Base-by-base conservation (phyloP, 257 asterid genomes). In the Solanum clarkiae region DNA sequence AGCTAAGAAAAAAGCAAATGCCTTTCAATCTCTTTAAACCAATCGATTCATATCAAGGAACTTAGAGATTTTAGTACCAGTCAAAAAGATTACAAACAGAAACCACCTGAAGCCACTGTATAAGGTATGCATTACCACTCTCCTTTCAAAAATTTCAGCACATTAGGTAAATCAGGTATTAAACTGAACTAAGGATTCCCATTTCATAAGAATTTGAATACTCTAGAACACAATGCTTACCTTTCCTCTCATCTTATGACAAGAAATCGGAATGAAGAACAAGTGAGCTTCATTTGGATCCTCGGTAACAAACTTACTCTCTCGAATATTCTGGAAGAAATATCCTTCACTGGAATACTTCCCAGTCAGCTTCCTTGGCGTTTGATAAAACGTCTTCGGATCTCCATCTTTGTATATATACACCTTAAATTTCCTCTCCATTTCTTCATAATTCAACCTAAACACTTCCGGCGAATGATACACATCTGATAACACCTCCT, bases 241-340 rank as follows among this genome's bases (percentile, higher is more conserved):
- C 98, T 93, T 92, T 88, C 99, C 99, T 88, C 99, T 94, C 98
- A 97, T 97, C 94, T 97, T 97, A 90, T 97, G 99, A 82, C 98
- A 93, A 13, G 99, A 97, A 84, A 97, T 97, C 14, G 99, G 99
- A 72, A 97, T 95, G 91, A 97, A 97, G 91, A 97, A 94, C 91
- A 97, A 90, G 85, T 97, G 92, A 18, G 99, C 99, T 85, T 85
- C 92, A 91, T 92, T 91, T 51, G 99, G 98, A 91, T 93, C 95
- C 60, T 91, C 95, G 1, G 98, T 97, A 40, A 89, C 89, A 71
- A 93, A 97, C 54, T 69, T 87, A 85, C 99, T 97, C 87, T 97
- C 98, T 87, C 94, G 93, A 18, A 97, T 91, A 90, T 97, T 95
- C 92, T 97, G 97, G 84, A 95, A 97, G 81, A 97, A 95, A 84